Evolutionary conservation across 2,329 filamentous ascomycete genomes (phyloP).

Genomic region (Colletotrichum musae): DNA sequence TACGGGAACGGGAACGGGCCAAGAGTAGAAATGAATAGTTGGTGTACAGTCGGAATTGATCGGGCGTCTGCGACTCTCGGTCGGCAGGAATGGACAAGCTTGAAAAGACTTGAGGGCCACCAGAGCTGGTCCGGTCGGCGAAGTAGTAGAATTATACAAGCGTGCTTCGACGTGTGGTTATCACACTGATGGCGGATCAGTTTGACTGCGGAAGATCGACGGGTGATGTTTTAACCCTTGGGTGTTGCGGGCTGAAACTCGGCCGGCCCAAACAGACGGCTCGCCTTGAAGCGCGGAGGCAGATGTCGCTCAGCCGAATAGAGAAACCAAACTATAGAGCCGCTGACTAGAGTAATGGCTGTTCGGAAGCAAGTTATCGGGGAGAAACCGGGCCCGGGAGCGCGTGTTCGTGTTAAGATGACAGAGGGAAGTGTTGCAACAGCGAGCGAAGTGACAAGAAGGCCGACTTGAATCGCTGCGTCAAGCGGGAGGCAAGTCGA

Average conservation of each 20-base stretch:
- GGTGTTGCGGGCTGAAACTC: constrained; percentile 19
- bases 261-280: background rate
- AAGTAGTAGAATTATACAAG: background rate
- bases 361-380: constrained; percentile 21
- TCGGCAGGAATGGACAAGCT: background rate
- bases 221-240: constrained; percentile 1
- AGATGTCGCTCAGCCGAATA: background rate
- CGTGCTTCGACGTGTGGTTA: constrained; percentile 14
- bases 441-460: background rate
- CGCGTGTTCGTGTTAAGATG: constrained; percentile 35
- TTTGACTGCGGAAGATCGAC: constrained; percentile 16
- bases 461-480: background rate
- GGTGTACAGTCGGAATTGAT: no score
- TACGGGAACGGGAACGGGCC: no score
- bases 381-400: constrained; percentile 25
- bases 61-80: no score
- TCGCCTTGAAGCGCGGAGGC: constrained; percentile 5
- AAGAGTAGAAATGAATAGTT: no score
- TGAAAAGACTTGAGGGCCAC: background rate
- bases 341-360: background rate
- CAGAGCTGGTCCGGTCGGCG: background rate
- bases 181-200: constrained; percentile 20
- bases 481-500: background rate
- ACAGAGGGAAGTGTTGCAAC: constrained; percentile 2
- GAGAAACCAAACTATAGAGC: background rate